Conservation (phyloP, 768 basidiomycete species). For the Boletellus emodensis region DNA sequence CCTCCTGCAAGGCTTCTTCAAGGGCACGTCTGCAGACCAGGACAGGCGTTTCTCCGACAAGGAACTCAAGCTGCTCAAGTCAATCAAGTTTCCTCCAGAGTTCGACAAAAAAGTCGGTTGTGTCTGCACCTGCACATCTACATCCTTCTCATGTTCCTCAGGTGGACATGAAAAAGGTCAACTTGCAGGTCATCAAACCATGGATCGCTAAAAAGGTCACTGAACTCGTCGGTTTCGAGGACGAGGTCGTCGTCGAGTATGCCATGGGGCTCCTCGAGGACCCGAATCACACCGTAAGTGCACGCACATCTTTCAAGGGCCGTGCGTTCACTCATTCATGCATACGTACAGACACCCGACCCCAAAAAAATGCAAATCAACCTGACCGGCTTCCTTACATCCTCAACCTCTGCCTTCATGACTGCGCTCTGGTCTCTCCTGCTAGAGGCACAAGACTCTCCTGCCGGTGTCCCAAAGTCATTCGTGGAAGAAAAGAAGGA, state of each 20-base stretch:
- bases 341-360: slow-evolving; percentile 65
- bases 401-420: slow-evolving; percentile 87
- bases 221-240: slow-evolving; percentile 89
- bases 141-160: slow-evolving; percentile 21
- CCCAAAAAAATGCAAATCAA: slow-evolving; percentile 95
- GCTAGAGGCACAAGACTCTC: slow-evolving; percentile 87
- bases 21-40: slow-evolving; percentile 86
- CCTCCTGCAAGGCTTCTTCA: slow-evolving; percentile 66
- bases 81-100: slow-evolving; percentile 85
- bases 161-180: slow-evolving; percentile 97
- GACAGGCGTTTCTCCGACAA: slow-evolving; percentile 94
- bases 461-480: slow-evolving; percentile 84
- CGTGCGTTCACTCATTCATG: background rate
- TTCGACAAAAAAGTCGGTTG: slow-evolving; percentile 77
- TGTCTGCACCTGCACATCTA: background rate
- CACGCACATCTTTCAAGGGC: background rate
- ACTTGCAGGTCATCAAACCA: slow-evolving; percentile 83
- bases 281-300: slow-evolving; percentile 68
- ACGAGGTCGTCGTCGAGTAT: slow-evolving; percentile 96
- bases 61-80: slow-evolving; percentile 82
- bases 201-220: slow-evolving; percentile 95
- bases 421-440: slow-evolving; percentile 81
- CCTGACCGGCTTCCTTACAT: slow-evolving; percentile 87
- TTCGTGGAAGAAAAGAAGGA: slow-evolving; percentile 92
- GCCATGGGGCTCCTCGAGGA: slow-evolving; percentile 94